Conservation (phyloP, 768 basidiomycete species). For the Chalciporus chontae region DNA sequence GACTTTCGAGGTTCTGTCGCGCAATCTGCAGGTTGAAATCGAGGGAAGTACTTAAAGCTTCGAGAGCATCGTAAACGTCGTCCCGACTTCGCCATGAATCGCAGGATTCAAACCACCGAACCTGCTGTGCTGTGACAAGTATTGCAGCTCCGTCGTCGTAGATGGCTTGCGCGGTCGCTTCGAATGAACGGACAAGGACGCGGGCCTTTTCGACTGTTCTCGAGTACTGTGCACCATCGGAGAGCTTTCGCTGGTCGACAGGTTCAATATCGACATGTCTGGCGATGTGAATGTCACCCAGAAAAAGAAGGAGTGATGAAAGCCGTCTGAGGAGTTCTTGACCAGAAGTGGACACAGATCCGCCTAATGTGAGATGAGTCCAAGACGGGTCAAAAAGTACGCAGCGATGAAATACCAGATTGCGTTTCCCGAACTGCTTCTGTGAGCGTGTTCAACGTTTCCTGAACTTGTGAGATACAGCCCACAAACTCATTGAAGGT, state of each 20-base stretch:
- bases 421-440: constrained; percentile 17
- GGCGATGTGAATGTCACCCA: constrained; percentile 51
- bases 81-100: constrained; percentile 23
- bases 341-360: constrained; percentile 24
- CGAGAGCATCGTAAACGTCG: constrained; percentile 26
- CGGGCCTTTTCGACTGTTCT: constrained; percentile 45
- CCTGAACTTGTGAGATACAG: constrained; percentile 26
- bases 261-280: constrained; percentile 50
- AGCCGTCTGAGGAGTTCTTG: constrained; percentile 36
- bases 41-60: constrained; percentile 29
- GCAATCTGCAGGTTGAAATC: constrained; percentile 33
- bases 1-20: constrained; percentile 37
- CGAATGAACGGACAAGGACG: constrained; percentile 44
- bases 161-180: constrained; percentile 46
- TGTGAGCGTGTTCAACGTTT: constrained; percentile 21
- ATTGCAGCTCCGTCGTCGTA: constrained; percentile 46
- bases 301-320: constrained; percentile 37
- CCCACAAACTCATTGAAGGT: constrained; percentile 34
- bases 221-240: constrained; percentile 36
- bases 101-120: constrained; percentile 25
- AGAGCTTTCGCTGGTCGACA: constrained; percentile 28
- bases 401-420: constrained; percentile 15
- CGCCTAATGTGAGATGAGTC: constrained; percentile 11
- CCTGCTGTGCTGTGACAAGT: constrained; percentile 37
- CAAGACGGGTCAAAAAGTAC: not conserved